Evolutionary conservation across 208 protist species (phyloP).

Genomic region (Angomonas ambiguus): DNA sequence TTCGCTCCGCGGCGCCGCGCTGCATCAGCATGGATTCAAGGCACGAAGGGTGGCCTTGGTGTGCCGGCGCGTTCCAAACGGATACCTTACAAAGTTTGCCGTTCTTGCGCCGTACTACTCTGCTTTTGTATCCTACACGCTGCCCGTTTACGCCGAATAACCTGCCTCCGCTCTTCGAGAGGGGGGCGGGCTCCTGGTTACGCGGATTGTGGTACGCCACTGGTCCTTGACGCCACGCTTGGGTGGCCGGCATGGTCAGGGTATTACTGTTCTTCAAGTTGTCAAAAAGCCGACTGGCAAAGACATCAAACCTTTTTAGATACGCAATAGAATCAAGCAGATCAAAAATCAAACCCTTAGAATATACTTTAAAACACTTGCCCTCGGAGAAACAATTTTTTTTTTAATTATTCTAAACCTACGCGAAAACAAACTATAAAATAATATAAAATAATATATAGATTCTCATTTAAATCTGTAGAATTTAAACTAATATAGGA

Average conservation of each 20-base stretch:
- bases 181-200: no score
- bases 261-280: conserved; percentile 73
- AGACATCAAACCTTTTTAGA: conserved; percentile 66
- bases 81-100: not conserved
- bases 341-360: conserved; percentile 19
- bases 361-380: no score
- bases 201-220: no score
- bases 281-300: conserved; percentile 76
- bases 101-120: not conserved
- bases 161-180: no score
- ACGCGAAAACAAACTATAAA: not conserved
- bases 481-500: no score
- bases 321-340: conserved; percentile 60
- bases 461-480: no score
- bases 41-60: no score
- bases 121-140: not conserved
- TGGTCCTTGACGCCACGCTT: no score
- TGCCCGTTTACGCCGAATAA: not conserved
- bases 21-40: not conserved
- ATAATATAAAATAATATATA: not conserved
- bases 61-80: no score
- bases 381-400: not conserved
- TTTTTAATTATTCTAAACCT: not conserved
- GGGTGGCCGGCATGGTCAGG: no score
- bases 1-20: not conserved